These are phyloP conservation scores for Arthrobotrys musiformis DNA, from an alignment of 2,329 filamentous ascomycete species.

Conservation along the genomic window DNA sequence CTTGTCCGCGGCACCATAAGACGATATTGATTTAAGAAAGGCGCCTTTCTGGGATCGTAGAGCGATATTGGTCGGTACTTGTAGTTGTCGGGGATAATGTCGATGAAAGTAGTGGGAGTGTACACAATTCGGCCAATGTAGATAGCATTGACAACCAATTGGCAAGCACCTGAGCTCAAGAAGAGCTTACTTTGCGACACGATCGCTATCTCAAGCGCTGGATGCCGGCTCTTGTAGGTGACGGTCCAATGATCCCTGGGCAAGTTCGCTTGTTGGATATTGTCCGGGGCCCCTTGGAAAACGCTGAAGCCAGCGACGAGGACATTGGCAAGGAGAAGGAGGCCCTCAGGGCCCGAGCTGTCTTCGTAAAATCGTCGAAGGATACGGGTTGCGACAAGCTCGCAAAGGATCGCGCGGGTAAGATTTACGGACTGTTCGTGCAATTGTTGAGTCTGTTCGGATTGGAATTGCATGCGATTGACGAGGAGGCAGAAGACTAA, in stretches of 20 bases:
- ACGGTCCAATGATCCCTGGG: conserved; percentile 66
- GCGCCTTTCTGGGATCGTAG: conserved; percentile 80
- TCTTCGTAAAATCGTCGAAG: conserved; percentile 82
- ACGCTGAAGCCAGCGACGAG: conserved; percentile 85
- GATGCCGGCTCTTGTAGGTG: conserved; percentile 64
- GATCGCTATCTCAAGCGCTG: conserved; percentile 84
- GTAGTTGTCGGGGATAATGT: conserved; percentile 86
- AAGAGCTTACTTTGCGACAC: conserved; percentile 83
- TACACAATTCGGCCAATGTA: conserved; percentile 84
- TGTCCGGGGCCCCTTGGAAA: conserved; percentile 80
- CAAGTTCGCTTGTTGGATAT: conserved; percentile 70
- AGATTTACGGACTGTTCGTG: conserved; percentile 84
- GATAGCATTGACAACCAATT: conserved; percentile 83
- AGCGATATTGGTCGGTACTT: conserved; percentile 83
- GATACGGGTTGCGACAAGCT: conserved; percentile 81
- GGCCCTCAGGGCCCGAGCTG: conserved; percentile 74
- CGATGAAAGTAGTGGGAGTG: conserved; percentile 81
- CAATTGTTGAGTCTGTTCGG: conserved; percentile 78
- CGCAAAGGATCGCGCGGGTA: conserved; percentile 80
- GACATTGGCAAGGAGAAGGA: conserved; percentile 80
- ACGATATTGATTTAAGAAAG: conserved; percentile 84
- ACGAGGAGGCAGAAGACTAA: conserved; percentile 84
- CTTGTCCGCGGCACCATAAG: conserved; percentile 82
- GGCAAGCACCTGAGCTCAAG: conserved; percentile 79
- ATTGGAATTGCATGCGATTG: conserved; percentile 81